These are phyloP conservation scores for Paraphaeosphaeria minitans DNA, from an alignment of 2,329 filamentous ascomycete genomes.

Conservation along the genomic window DNA sequence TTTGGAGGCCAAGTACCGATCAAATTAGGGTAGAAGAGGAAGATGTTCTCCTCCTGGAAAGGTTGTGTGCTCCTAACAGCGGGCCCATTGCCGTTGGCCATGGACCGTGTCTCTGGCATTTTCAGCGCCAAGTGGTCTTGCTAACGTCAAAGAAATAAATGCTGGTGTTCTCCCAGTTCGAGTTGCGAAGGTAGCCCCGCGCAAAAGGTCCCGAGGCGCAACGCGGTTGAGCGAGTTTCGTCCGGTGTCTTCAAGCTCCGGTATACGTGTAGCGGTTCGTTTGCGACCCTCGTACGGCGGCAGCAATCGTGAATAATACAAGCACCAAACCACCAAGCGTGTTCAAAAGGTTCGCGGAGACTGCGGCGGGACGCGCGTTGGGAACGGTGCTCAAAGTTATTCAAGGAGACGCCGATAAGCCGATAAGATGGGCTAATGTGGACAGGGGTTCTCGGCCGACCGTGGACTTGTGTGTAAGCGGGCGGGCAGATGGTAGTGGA, in stretches of 20 bases:
- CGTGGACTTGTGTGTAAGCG: constrained; percentile 2
- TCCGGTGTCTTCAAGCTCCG: constrained; percentile 1
- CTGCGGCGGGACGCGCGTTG: constrained; percentile 15
- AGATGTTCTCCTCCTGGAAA: constrained; percentile 56
- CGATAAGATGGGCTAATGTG: constrained; percentile 40
- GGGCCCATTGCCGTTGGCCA: constrained; percentile 32
- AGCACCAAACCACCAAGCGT: not conserved
- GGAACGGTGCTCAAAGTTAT: constrained; percentile 25
- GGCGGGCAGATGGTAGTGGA: not conserved
- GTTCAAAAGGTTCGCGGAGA: not conserved
- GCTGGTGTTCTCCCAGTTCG: not conserved
- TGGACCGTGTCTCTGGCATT: constrained; percentile 33
- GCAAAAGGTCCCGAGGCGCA: not conserved
- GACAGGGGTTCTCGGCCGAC: constrained; percentile 14
- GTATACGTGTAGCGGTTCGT: not conserved
- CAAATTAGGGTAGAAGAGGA: constrained; percentile 58
- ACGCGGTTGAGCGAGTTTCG: constrained; percentile 3
- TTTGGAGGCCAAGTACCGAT: constrained; percentile 49
- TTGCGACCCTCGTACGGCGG: not conserved
- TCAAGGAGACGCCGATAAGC: constrained; percentile 39
- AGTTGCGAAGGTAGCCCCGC: constrained; percentile 1
- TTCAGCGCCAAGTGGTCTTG: constrained; percentile 9
- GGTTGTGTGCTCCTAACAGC: constrained; percentile 21
- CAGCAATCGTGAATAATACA: not conserved
- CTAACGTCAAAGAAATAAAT: not conserved